Evolutionary conservation across 1,284 basidiomycete species (phyloP).

Genomic region (Peniophora sp.): DNA sequence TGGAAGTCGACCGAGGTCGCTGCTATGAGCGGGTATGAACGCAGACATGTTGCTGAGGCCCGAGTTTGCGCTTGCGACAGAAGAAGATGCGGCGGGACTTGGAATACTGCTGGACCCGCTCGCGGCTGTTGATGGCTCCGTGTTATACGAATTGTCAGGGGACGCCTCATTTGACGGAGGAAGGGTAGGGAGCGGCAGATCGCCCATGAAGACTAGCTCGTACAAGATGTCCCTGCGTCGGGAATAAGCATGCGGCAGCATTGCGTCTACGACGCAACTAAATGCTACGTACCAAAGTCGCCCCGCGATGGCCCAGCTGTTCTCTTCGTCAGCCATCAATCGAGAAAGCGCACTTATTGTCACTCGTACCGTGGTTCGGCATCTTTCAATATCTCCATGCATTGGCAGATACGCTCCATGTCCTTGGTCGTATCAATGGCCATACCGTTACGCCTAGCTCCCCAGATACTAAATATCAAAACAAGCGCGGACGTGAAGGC

Average conservation of each 20-base stretch:
- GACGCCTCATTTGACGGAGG: neutral
- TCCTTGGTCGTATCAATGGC: neutral
- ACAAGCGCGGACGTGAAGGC: neutral
- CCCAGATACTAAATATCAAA: neutral
- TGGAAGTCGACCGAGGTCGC: neutral
- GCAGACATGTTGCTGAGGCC: neutral
- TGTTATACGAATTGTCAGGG: neutral
- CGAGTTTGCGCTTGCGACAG: neutral
- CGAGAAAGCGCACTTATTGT: too few relatives aligned
- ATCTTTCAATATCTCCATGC: conserved; percentile 31
- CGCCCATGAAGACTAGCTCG: conserved; percentile 56
- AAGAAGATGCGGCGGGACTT: neutral
- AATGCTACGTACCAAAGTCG: conserved; percentile 26
- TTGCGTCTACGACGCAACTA: neutral
- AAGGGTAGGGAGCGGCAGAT: conserved; percentile 42
- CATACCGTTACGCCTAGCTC: neutral
- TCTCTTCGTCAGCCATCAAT: neutral
- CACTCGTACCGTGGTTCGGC: conserved; percentile 27
- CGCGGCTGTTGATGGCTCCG: neutral
- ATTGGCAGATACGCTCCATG: neutral
- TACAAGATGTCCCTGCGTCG: conserved; percentile 51
- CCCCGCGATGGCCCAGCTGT: conserved; percentile 38
- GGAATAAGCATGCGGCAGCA: neutral
- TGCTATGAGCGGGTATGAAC: neutral
- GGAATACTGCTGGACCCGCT: neutral